Base-by-base conservation (phyloP, 305 asterid species). In the Stenogyne calaminthoides region DNA sequence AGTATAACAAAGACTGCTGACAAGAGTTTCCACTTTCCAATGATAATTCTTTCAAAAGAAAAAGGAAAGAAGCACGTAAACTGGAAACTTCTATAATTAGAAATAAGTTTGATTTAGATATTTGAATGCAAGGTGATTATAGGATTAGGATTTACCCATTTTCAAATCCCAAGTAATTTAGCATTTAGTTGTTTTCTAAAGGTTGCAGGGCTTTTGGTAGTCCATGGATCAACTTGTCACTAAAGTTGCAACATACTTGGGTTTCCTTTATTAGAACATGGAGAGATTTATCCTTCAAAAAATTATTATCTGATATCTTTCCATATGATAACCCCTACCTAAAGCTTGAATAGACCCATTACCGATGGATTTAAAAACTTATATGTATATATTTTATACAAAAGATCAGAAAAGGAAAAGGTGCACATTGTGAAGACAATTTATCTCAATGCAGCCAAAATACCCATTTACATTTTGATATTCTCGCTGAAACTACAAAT, bases 381-480 rank as follows among this genome's bases (percentile, higher is more conserved):
- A 34, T 16, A 62, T 3, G 15, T 9, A 51, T 16, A 37, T 10
- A 19, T 9, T 39, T 16, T 40, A 61, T 61, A 61, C 49, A 36
- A 34, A 42, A 0, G 42, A 37, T 18, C 36, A 37, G 32, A 9
- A 34, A 32, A 39, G 9, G 22, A 40, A 63, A 39, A 39, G 2
- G 51, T 18, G 54, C 54, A 19, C 70, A 44, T 47, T 47, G 14
- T 25, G 44, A 64, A 64, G 59, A 73, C 11, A 32, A 7, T 64
- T 39, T 60, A 29, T 49, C 42, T 63, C 36, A 47, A 46, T 32
- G 34, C 60, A 65, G 75, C 70, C 36, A 79, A 64, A 61, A 16
- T 7, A 15, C 65, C 56, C 71, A 49, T 7, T 20, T 7, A 47
- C 27, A 57, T 67, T 47, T 25, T 5, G n/a, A 37, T 9, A 32